Evolutionary conservation across 345 rosid species (phyloP), one percentile per base, ranked within the genome.

Genomic region (Carallia brachiata): DNA sequence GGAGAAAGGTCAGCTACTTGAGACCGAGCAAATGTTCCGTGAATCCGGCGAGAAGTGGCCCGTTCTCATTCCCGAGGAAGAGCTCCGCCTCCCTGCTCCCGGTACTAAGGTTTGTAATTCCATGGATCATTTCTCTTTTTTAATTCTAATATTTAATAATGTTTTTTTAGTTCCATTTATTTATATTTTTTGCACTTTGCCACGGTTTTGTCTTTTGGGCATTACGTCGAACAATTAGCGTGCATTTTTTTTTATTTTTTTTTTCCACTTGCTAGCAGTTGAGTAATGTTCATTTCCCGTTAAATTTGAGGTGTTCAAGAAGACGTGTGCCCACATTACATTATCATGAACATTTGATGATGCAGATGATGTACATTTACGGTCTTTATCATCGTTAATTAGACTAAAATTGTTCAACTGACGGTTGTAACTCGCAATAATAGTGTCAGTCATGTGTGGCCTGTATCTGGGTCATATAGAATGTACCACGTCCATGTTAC

Each of bases 21-120:
- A 91, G 84, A 90, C 92, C 2, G 90, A 94, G 87, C 97, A 88
- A 70, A 90, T 90, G 97, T 94, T 91, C 78, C 90, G 90, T 9
- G 96, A 94, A 66, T 92, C 97, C 6, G 96, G 97, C 0, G 96
- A 87, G 84, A 85, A 88, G 53, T 92, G 97, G 97, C 97, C 96
- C 28, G 92, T 90, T 39, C 44, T 87, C 17, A 90, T 92, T 54
- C 97, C 97, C 10, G 96, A 83, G 1, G 92, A 81, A 66, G 98
- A 94, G 78, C 78, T 91, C 70, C 86, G 54, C 48, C 84, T 78
- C 75, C 78, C 79, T 6, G 84, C 87, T 61, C 95, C 95, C 28
- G 91, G 89, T 65, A 84, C 88, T 66, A 90, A 94, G 97, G 97
- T 94, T 15, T 62, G 78, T 74, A 28, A 5, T 36, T 23, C 12